phyloP scores from a whole-genome alignment of 768 basidiomycete species.

The Saitozyma sp. region DNA sequence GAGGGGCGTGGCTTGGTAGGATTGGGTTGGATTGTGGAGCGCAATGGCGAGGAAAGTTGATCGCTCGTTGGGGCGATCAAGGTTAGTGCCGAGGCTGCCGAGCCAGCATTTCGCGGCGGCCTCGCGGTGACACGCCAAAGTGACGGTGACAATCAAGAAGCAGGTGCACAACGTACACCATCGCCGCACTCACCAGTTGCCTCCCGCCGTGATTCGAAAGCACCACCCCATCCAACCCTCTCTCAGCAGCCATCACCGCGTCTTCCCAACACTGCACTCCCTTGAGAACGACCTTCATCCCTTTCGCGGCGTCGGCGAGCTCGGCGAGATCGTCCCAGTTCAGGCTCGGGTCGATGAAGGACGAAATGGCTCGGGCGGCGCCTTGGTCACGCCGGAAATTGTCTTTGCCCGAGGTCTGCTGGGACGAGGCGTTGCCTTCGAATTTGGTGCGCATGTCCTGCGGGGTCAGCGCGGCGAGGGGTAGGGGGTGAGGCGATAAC shows the following conservation, averaged over 20 bases:
- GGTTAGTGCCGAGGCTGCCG: too few relatives aligned
- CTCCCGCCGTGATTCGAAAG: conserved; percentile 36
- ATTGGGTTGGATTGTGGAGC: too few relatives aligned
- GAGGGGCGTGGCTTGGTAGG: too few relatives aligned
- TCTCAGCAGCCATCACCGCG: conserved; percentile 74
- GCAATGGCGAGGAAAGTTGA: too few relatives aligned
- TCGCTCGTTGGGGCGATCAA: too few relatives aligned
- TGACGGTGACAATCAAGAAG: too few relatives aligned
- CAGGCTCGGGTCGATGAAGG: conserved; percentile 90
- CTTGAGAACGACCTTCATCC: conserved; percentile 84
- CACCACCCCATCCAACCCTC: conserved; percentile 47
- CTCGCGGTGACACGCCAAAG: too few relatives aligned
- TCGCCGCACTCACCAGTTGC: conserved; percentile 1
- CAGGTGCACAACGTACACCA: too few relatives aligned
- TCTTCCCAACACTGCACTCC: conserved; percentile 91
- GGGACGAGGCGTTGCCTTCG: conserved; percentile 65
- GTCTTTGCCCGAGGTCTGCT: conserved; percentile 51
- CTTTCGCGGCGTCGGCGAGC: conserved; percentile 71
- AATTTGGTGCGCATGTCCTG: conserved; percentile 97
- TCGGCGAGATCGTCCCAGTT: conserved; percentile 80
- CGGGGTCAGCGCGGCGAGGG: background rate
- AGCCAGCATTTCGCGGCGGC: too few relatives aligned
- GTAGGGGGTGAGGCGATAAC: background rate
- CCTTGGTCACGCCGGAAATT: conserved; percentile 81
- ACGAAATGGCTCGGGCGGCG: conserved; percentile 89